Evolutionary conservation across 202 grass and related monocot genomes (phyloP).

Genomic region (Setaria italica): DNA sequence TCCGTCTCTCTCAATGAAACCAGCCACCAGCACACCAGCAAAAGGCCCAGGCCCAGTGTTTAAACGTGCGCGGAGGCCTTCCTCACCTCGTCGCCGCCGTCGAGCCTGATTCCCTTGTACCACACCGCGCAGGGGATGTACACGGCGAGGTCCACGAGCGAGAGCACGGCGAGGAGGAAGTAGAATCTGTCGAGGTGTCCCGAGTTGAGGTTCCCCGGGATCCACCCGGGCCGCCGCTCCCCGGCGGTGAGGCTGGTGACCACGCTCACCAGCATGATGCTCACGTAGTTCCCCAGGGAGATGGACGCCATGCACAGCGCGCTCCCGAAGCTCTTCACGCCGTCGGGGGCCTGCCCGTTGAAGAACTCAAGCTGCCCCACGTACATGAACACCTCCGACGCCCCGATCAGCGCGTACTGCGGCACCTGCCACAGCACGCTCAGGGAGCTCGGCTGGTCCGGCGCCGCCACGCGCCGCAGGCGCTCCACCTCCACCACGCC

Average conservation of each 20-base stretch:
- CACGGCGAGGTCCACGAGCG: slow-evolving; percentile 58
- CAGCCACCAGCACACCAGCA: too few species aligned
- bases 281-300: slow-evolving; percentile 86
- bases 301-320: slow-evolving; percentile 92
- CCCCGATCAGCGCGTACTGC: slow-evolving; percentile 81
- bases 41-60: slow-evolving; percentile 14
- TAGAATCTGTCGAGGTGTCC: slow-evolving; percentile 91
- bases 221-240: slow-evolving; percentile 65
- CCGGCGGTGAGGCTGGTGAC: slow-evolving; percentile 61
- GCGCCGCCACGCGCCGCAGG: slow-evolving; percentile 44
- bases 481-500: slow-evolving; percentile 72
- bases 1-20: background rate
- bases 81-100: slow-evolving; percentile 7
- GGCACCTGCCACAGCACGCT: slow-evolving; percentile 82
- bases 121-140: slow-evolving; percentile 73
- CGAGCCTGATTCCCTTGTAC: slow-evolving; percentile 77
- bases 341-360: slow-evolving; percentile 78
- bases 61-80: slow-evolving; percentile 48
- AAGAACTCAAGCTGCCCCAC: slow-evolving; percentile 92
- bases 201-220: slow-evolving; percentile 74
- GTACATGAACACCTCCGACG: slow-evolving; percentile 94
- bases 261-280: slow-evolving; percentile 76
- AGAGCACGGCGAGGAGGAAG: slow-evolving; percentile 75
- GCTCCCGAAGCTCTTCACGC: slow-evolving; percentile 92
- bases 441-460: slow-evolving; percentile 60